These are phyloP conservation scores for Pseudonectria buxi DNA, from an alignment of 2,329 filamentous ascomycete species.

Conservation along the genomic window DNA sequence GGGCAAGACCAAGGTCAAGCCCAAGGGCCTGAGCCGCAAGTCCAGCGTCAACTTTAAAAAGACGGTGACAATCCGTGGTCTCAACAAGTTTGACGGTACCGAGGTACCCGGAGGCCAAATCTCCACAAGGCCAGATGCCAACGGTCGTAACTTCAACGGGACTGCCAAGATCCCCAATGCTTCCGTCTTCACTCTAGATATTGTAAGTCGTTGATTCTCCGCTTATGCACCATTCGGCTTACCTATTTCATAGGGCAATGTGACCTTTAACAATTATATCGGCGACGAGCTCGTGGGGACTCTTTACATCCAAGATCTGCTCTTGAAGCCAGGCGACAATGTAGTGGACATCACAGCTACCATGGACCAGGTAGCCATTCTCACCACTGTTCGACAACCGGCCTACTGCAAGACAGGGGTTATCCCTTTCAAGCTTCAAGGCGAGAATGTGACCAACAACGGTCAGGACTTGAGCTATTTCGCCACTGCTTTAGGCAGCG, in stretches of 20 bases:
- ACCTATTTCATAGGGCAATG: constrained; percentile 45
- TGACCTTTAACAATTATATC: constrained; percentile 53
- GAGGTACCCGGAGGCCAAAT: constrained; percentile 45
- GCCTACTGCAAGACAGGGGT: constrained; percentile 49
- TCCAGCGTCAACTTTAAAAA: constrained; percentile 51
- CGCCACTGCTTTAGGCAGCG: constrained; percentile 44
- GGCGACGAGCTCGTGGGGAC: constrained; percentile 46
- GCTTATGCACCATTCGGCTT: neutral
- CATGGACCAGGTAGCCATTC: constrained; percentile 43
- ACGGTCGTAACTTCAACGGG: constrained; percentile 55
- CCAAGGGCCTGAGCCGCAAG: constrained; percentile 41
- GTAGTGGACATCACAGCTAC: constrained; percentile 46
- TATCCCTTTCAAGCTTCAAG: constrained; percentile 48
- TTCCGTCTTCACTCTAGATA: constrained; percentile 56
- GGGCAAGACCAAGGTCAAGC: constrained; percentile 46
- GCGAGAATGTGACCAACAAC: constrained; percentile 43
- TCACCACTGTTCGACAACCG: constrained; percentile 30
- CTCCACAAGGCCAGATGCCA: constrained; percentile 29
- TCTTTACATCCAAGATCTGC: constrained; percentile 50
- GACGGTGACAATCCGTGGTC: constrained; percentile 42
- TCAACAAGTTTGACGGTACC: constrained; percentile 51
- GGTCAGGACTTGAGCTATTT: constrained; percentile 51
- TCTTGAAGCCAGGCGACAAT: constrained; percentile 54
- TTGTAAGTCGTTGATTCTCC: constrained; percentile 38
- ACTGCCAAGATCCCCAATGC: constrained; percentile 56